phyloP scores from a whole-genome alignment of 495 filamentous ascomycete genomes.

The Xylaria nigripes region DNA sequence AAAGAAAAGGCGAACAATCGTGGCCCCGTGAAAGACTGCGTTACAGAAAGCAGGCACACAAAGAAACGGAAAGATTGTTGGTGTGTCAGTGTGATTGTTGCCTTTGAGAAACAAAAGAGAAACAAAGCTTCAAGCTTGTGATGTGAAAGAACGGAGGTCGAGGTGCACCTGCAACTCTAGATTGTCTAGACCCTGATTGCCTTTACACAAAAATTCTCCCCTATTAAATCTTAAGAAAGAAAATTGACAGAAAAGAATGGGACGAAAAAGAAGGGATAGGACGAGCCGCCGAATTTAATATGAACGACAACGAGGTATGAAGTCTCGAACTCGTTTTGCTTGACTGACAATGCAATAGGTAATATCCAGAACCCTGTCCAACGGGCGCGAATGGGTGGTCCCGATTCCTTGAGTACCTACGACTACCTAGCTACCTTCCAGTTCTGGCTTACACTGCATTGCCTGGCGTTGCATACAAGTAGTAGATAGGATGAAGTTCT shows the following conservation, averaged over 20 bases:
- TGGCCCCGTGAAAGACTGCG: conserved; percentile 4
- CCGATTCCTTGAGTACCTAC: too few species aligned
- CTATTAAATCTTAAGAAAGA: background rate
- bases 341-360: too few species aligned
- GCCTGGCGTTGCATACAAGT: background rate
- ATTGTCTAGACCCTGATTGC: background rate
- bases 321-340: conserved; percentile 12
- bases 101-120: too few species aligned
- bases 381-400: too few species aligned
- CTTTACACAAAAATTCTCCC: background rate
- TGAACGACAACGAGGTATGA: conserved; percentile 1
- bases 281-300: conserved; percentile 13
- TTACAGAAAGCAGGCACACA: background rate
- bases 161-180: conserved; percentile 8
- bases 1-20: conserved; percentile 11
- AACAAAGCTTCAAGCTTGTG: too few species aligned
- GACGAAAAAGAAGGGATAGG: too few species aligned
- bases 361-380: too few species aligned
- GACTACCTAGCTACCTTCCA: too few species aligned
- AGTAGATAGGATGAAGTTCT: background rate
- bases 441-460: too few species aligned
- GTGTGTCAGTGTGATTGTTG: too few species aligned
- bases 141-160: background rate
- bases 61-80: conserved; percentile 1
- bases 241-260: conserved; percentile 6